phyloP scores from a whole-genome alignment of 352 stramenopile species.

The Phytophthora aleatoria region DNA sequence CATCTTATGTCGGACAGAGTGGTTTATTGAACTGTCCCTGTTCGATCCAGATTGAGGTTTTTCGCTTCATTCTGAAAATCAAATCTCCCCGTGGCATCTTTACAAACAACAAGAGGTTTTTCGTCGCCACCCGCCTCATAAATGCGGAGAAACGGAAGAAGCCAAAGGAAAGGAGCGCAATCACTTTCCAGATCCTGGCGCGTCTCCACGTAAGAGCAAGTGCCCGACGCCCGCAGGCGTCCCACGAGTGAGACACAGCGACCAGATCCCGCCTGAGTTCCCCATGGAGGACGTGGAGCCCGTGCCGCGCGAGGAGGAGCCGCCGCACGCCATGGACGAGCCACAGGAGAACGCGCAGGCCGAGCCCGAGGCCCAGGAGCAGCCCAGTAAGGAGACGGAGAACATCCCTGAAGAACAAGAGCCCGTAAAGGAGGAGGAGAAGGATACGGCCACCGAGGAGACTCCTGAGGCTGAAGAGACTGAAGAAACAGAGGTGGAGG shows the following conservation, averaged over 20 bases:
- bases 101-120: slow-evolving; percentile 32
- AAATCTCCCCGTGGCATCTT: slow-evolving; percentile 2
- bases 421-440: not conserved
- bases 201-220: slow-evolving; percentile 22
- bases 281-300: slow-evolving; percentile 35
- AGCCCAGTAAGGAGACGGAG: slow-evolving; percentile 4
- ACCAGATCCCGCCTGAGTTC: not conserved
- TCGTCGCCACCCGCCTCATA: slow-evolving; percentile 13
- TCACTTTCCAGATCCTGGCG: slow-evolving; percentile 35
- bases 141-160: slow-evolving; percentile 42
- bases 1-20: slow-evolving; percentile 21
- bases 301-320: slow-evolving; percentile 17
- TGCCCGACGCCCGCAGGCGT: slow-evolving; percentile 11
- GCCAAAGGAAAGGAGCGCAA: slow-evolving; percentile 33
- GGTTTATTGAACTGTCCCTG: slow-evolving; percentile 10
- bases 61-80: not conserved
- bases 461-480: not conserved
- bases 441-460: slow-evolving; percentile 6
- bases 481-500: not conserved
- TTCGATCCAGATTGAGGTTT: slow-evolving; percentile 32
- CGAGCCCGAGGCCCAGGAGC: not conserved
- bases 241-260: slow-evolving; percentile 13
- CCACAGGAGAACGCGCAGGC: slow-evolving; percentile 1
- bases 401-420: slow-evolving; percentile 2
- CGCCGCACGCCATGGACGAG: slow-evolving; percentile 11